Evolutionary conservation across 2,329 filamentous ascomycete genomes (phyloP).

Genomic region (Neophaeococcomyces mojaviensis): DNA sequence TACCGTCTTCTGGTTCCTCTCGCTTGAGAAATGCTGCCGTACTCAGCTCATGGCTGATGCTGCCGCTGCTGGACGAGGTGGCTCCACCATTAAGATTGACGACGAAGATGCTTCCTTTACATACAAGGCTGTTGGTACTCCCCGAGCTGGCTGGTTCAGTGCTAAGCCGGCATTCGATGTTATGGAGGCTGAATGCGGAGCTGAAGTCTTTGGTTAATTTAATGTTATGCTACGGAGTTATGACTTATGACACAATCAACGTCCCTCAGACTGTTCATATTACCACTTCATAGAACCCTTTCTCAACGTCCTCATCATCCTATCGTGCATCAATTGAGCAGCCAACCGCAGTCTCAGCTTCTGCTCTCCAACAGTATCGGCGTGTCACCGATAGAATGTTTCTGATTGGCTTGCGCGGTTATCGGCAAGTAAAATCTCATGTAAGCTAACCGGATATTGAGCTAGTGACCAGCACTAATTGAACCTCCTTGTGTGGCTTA

Average conservation of each 20-base stretch:
- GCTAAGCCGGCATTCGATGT: slow-evolving; percentile 66
- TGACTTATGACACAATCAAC: too few relatives aligned
- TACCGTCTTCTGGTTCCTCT: slow-evolving; percentile 47
- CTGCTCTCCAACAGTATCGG: neutral
- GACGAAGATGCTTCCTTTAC: slow-evolving; percentile 64
- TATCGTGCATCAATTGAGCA: neutral
- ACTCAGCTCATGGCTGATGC: slow-evolving; percentile 48
- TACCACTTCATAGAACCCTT: too few relatives aligned
- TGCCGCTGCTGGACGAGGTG: slow-evolving; percentile 51
- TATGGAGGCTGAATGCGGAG: slow-evolving; percentile 52
- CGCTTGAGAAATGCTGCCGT: slow-evolving; percentile 48
- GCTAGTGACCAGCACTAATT: neutral
- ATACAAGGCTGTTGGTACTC: slow-evolving; percentile 55
- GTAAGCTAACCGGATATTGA: neutral
- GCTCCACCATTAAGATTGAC: slow-evolving; percentile 57
- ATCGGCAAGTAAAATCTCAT: neutral
- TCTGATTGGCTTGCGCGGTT: neutral
- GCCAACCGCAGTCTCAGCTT: too few relatives aligned
- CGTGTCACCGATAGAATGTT: neutral
- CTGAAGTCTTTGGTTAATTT: slow-evolving; percentile 3
- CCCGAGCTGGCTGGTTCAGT: slow-evolving; percentile 59
- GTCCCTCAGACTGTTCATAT: too few relatives aligned
- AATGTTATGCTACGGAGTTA: too few relatives aligned
- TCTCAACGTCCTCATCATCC: too few relatives aligned
- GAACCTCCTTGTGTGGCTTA: neutral